Base-by-base conservation (phyloP, 305 asterid genomes). In the Solanum hybrid region DNA sequence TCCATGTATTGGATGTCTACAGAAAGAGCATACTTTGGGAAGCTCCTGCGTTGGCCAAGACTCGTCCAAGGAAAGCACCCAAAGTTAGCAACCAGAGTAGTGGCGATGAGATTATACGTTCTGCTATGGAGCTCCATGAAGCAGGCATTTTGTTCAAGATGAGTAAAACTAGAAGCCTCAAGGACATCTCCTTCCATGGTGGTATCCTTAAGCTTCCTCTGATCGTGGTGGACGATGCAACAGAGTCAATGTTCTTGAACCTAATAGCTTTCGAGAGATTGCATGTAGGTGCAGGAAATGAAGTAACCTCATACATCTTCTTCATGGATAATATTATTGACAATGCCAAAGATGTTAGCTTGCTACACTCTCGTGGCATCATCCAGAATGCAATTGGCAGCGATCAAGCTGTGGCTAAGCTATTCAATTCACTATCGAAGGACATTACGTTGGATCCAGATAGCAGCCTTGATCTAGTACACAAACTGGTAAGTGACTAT, bases 251-350 rank as follows among this genome's bases (percentile, higher is more conserved):
- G 82, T 92, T 86, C 38, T 76, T 91, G 31, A 92, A 92, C 86
- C 71, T 91, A 2, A 79, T 92, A 34, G 93, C 92, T 22, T 92
- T 92, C 32, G 93, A 92, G 75, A 37, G 92, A 29, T 36, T 77
- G 46, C 93, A 92, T 17, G 90, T 90, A 1, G 93, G 89, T 31
- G 90, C 92, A 4, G 92, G 93, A 22, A 92, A 92, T 36, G 94
- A 94, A 27, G 91, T 94, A 7, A 92, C 95, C 3, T 89, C 94
- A 1, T 94, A 92, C 91, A 89, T 93, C 7, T 94, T 91, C 26
- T 94, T 94, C 90, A 94, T 93, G 95, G 95, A 93, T 90, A 93
- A 89, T 90, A 92, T 94, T 72, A 92, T 94, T 10, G 93, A 92
- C 90, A 91, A 88, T 16, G 91, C 92, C 5, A 78, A 79, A 71